These are phyloP conservation scores for Mortierella sp. DNA, from an alignment of 371 early-diverging fungal genomes.

Conservation along the genomic window DNA sequence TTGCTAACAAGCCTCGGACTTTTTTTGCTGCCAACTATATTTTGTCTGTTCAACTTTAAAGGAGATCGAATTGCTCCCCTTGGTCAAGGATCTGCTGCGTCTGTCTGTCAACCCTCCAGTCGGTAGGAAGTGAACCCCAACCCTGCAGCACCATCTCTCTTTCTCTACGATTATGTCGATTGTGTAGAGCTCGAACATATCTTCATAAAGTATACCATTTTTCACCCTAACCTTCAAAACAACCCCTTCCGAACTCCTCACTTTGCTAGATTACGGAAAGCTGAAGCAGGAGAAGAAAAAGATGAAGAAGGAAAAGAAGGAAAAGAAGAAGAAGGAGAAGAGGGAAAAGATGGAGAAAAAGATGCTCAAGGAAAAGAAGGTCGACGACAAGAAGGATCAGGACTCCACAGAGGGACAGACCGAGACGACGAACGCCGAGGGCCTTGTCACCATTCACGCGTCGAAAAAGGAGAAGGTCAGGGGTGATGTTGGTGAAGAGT, in stretches of 20 bases:
- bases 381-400: slow-evolving; percentile 13
- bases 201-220: background rate
- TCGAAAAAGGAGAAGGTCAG: slow-evolving; percentile 34
- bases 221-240: background rate
- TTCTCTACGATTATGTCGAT: background rate
- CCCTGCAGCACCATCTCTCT: background rate
- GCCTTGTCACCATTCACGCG: slow-evolving; percentile 40
- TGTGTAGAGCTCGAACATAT: background rate
- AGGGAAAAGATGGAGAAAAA: slow-evolving; percentile 26
- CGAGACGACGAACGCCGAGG: slow-evolving; percentile 14
- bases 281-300: slow-evolving; percentile 49
- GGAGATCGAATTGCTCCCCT: slow-evolving; percentile 63
- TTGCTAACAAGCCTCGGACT: background rate
- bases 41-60: slow-evolving; percentile 22
- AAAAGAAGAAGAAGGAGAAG: slow-evolving; percentile 30
- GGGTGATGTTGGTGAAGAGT: slow-evolving; percentile 15
- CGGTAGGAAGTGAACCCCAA: slow-evolving; percentile 26
- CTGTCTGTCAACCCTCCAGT: slow-evolving; percentile 52
- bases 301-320: slow-evolving; percentile 54
- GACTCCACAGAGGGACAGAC: background rate
- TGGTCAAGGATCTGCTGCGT: slow-evolving; percentile 66
- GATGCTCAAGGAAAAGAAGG: slow-evolving; percentile 17
- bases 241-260: background rate
- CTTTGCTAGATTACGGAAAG: slow-evolving; percentile 39
- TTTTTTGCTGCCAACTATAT: background rate